These are phyloP conservation scores for Cornus florida DNA, from an alignment of 148 eudicot species.

Conservation along the genomic window DNA sequence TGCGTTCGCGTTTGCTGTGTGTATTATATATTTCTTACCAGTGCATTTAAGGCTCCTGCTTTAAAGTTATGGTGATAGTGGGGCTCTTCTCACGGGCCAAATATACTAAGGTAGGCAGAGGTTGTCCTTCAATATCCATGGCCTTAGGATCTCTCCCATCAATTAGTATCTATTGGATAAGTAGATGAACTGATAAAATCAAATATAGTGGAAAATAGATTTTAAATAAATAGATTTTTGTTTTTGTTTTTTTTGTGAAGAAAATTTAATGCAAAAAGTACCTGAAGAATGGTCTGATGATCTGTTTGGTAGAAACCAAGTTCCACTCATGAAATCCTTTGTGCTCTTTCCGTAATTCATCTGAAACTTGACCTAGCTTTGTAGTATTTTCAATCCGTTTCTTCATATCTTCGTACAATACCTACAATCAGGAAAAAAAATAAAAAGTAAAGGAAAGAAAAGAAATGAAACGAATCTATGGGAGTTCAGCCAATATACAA, in stretches of 20 bases:
- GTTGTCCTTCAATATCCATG: neutral
- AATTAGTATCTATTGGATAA: neutral
- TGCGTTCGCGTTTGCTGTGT: too few species aligned
- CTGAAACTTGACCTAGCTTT: conserved; percentile 14
- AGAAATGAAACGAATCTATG: too few species aligned
- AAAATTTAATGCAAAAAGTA: neutral
- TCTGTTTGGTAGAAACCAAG: neutral
- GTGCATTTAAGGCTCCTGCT: conserved; percentile 15
- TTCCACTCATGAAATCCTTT: conserved; percentile 26
- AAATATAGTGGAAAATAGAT: neutral
- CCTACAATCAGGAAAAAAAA: neutral
- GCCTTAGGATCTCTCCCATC: conserved; percentile 8
- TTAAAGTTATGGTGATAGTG: conserved; percentile 8
- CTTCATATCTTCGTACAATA: conserved; percentile 20
- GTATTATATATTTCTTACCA: neutral
- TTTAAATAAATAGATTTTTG: neutral
- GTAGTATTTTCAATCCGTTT: neutral
- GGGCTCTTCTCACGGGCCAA: conserved; percentile 14
- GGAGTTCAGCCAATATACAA: too few species aligned
- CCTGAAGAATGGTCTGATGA: conserved; percentile 26
- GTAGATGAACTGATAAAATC: neutral
- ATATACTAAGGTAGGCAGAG: conserved; percentile 7
- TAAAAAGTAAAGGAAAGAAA: too few species aligned
- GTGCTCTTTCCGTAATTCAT: conserved; percentile 12
- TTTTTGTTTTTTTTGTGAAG: neutral